Conservation (phyloP, 768 basidiomycete species). For the Amanita muscaria region DNA sequence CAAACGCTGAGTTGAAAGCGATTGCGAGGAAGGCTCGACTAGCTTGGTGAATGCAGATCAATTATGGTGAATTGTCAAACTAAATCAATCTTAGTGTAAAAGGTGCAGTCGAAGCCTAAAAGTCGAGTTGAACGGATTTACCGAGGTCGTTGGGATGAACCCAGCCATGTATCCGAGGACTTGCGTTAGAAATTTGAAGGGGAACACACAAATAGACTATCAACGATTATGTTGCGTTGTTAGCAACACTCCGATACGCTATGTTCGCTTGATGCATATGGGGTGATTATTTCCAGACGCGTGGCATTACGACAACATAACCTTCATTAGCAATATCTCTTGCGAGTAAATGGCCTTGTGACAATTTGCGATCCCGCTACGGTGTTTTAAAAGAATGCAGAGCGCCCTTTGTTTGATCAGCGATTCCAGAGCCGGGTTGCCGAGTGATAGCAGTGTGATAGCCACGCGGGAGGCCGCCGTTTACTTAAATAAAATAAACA, state of each 20-base stretch:
- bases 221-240: constrained; percentile 4
- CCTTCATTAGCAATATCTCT: too few species aligned
- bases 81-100: constrained; percentile 3
- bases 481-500: too few species aligned
- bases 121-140: not conserved
- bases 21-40: too few species aligned
- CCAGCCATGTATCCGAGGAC: constrained; percentile 6
- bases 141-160: constrained; percentile 3
- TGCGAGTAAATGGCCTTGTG: too few species aligned
- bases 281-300: not conserved
- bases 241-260: constrained; percentile 4
- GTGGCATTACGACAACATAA: too few species aligned
- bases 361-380: too few species aligned
- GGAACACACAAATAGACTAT: constrained; percentile 5
- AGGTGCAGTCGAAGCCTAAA: constrained; percentile 3
- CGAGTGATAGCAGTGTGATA: too few species aligned
- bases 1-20: too few species aligned
- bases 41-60: not conserved
- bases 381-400: not conserved
- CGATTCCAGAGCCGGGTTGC: too few species aligned
- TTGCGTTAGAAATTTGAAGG: not conserved
- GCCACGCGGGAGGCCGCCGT: too few species aligned
- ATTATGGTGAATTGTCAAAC: constrained; percentile 7
- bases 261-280: not conserved
- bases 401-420: not conserved